A percentile compares a stretch with the other conserved stretches of the same genome.
Evolutionary conservation across 129 eudicot genomes (phyloP).

Genomic region (Apium graveolens): DNA sequence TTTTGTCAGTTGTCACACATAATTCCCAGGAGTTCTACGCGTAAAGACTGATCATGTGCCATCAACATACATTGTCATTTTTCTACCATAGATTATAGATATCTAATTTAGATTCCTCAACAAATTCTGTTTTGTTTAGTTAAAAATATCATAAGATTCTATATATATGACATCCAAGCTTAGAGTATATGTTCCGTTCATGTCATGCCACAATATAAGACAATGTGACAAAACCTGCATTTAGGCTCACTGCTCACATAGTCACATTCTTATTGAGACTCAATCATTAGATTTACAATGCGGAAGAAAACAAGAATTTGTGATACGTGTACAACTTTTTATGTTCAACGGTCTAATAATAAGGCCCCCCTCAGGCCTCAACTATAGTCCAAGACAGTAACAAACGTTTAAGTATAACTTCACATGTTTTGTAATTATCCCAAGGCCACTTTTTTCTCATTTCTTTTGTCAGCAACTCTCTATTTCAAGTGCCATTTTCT

Average conservation of each 20-base stretch:
- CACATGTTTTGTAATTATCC: slow-evolving; percentile 1
- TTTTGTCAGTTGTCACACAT: too few relatives aligned
- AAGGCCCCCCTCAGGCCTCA: slow-evolving; percentile 1
- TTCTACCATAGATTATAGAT: too few relatives aligned
- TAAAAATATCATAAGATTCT: neutral
- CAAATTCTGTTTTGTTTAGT: neutral
- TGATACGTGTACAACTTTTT: neutral
- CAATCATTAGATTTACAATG: neutral
- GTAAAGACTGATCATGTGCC: neutral
- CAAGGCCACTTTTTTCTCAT: neutral
- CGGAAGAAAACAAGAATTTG: neutral
- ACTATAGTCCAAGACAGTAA: neutral
- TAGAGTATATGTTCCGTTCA: neutral
- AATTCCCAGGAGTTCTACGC: neutral
- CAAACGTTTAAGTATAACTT: neutral
- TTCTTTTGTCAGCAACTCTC: neutral
- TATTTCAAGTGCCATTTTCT: too few relatives aligned
- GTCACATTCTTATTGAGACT: neutral
- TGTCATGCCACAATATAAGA: neutral
- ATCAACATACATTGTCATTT: neutral
- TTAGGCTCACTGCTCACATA: neutral
- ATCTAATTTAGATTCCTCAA: neutral
- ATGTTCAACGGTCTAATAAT: neutral
- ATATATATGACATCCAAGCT: neutral
- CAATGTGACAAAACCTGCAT: neutral